These are phyloP conservation scores for Artemisia tridentata DNA, from an alignment of 129 eudicot species.

Conservation along the genomic window DNA sequence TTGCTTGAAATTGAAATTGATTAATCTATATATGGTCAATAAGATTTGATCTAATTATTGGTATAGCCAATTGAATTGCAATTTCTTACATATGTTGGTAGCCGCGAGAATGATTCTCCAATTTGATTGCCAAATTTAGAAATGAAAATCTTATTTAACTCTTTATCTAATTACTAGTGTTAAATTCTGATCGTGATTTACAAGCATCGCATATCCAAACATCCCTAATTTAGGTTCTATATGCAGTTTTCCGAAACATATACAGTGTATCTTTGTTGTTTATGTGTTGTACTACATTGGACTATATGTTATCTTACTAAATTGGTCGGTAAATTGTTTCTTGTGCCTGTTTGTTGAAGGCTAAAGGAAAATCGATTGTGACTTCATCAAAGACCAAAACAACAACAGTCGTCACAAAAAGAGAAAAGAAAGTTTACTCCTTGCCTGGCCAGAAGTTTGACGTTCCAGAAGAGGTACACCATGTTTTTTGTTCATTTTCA, in stretches of 20 bases:
- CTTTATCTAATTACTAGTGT: no score
- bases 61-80: neutral
- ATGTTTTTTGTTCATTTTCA: neutral
- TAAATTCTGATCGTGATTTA: no score
- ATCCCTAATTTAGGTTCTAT: no score
- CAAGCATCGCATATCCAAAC: no score
- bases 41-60: neutral
- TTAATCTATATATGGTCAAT: neutral
- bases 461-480: constrained; percentile 77
- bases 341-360: constrained; percentile 34
- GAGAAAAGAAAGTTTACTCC: constrained; percentile 74
- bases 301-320: neutral
- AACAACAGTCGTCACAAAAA: constrained; percentile 38
- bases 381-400: constrained; percentile 46
- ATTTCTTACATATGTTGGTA: neutral
- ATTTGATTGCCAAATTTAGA: constrained; percentile 12
- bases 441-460: constrained; percentile 82
- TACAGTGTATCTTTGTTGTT: no score
- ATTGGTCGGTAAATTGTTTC: neutral
- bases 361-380: constrained; percentile 54
- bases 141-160: neutral
- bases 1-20: constrained; percentile 9
- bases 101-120: neutral
- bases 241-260: no score
- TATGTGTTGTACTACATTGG: no score